phyloP scores from a whole-genome alignment of 768 basidiomycete species.

The Suillus lakei region DNA sequence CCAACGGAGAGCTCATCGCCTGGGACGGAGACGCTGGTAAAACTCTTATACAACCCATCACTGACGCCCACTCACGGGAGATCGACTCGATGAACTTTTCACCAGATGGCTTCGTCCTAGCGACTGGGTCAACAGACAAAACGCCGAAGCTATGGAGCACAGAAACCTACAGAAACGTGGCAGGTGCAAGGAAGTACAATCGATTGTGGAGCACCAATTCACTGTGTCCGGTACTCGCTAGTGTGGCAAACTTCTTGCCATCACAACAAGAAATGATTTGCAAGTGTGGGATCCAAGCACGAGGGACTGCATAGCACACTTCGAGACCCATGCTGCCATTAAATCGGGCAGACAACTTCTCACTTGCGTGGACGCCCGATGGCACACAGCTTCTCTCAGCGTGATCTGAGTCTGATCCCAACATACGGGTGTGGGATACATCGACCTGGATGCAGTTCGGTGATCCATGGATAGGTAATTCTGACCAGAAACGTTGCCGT shows the following conservation, averaged over 20 bases:
- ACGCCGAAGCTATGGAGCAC: neutral
- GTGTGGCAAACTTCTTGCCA: neutral
- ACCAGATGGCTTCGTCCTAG: neutral
- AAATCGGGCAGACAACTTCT: neutral
- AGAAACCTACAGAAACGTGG: neutral
- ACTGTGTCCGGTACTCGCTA: neutral
- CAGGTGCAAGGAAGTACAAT: neutral
- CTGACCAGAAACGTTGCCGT: neutral
- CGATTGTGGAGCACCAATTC: neutral
- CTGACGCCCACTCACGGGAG: neutral
- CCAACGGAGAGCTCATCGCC: neutral
- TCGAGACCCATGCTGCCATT: neutral
- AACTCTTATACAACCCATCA: neutral
- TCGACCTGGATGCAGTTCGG: too few species aligned
- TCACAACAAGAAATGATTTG: neutral
- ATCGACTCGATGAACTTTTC: neutral
- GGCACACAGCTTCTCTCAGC: too few species aligned
- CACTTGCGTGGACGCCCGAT: too few species aligned
- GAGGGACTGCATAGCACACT: neutral
- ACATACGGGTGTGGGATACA: too few species aligned
- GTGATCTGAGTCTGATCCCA: too few species aligned
- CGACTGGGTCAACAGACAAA: neutral
- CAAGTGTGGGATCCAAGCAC: neutral
- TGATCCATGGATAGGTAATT: too few species aligned
- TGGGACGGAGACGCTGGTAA: neutral